phyloP scores from a whole-genome alignment of 495 filamentous ascomycete species.

The Penicillium chermesinum region DNA sequence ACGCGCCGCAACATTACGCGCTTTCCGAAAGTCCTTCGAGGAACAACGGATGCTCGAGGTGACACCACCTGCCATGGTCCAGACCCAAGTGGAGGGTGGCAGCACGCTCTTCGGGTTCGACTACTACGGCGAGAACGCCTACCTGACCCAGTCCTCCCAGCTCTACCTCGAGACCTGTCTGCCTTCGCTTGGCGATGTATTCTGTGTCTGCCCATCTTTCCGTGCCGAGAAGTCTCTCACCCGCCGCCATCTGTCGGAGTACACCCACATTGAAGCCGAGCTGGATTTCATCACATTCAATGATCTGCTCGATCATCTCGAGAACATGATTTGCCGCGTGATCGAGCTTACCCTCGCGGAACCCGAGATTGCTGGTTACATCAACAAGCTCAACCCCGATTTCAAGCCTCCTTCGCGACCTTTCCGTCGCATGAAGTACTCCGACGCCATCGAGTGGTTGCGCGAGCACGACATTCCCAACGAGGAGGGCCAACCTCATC shows the following conservation, averaged over 20 bases:
- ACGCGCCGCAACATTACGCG: slow-evolving; percentile 73
- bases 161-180: slow-evolving; percentile 96
- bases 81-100: slow-evolving; percentile 96
- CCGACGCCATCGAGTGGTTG: slow-evolving; percentile 92
- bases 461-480: slow-evolving; percentile 81
- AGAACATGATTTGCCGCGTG: slow-evolving; percentile 82
- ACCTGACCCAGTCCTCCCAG: slow-evolving; percentile 94
- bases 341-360: slow-evolving; percentile 71
- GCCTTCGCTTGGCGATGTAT: slow-evolving; percentile 86
- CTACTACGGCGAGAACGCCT: slow-evolving; percentile 93
- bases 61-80: slow-evolving; percentile 92
- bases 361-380: slow-evolving; percentile 58
- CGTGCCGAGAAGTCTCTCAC: slow-evolving; percentile 95
- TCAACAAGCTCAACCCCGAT: slow-evolving; percentile 79
- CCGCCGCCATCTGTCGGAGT: slow-evolving; percentile 90
- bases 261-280: slow-evolving; percentile 96
- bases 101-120: slow-evolving; percentile 88
- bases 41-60: slow-evolving; percentile 78
- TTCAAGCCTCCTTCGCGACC: slow-evolving; percentile 82
- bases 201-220: slow-evolving; percentile 98
- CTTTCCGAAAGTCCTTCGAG: slow-evolving; percentile 77
- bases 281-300: slow-evolving; percentile 93
- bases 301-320: slow-evolving; percentile 86
- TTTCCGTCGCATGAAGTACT: slow-evolving; percentile 93
- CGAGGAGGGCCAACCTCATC: slow-evolving; percentile 84